Base-by-base conservation (phyloP, 1,284 basidiomycete species). In the Ustilago cynodontis region DNA sequence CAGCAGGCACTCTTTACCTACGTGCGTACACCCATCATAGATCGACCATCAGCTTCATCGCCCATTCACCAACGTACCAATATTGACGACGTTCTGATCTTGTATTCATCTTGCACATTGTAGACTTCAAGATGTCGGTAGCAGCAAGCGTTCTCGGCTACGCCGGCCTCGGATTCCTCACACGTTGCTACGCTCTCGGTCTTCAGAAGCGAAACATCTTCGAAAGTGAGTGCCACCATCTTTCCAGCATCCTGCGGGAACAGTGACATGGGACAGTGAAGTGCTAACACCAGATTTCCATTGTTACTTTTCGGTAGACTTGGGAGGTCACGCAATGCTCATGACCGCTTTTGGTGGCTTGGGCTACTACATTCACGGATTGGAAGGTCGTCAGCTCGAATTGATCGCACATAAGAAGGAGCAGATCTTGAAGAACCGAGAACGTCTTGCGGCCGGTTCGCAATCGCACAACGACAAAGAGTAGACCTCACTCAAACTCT, bases 141-240 rank as follows among this genome's bases (percentile, higher is more conserved):
- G 70, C 65, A 72, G 66, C 69, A 69, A 84, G 79, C 72, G 83
- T 82, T 55, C 74, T 85, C 49, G 82, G 84, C 20, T 85, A 82
- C 59, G 82, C 84, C 39, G 78, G 82, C 10, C 68, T 85, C 51
- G 84, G 84, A 11, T 85, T 85, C 68, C 60, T 83, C 37, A 83
- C 84, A 54, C 78, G 84, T 31, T 85, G 82, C 78, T 85, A 82
- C 45, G 82, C 81, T 6, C 79, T 85, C 20, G 84, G 83, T 54
- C 62, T 85, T 49, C 84, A 85, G 70, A 83, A 82, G 78, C 62
- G 84, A 31, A 85, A 85, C 75, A 82, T 85, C 53, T 77, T 85
- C 18, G 84, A 85, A 41, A 84, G 84, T 85, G 61, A 70, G 84
- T 85, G 3, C 8, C 28, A 16, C 39, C 2, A 35, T 11, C 24